Conservation (phyloP, 1,139 yeast genomes). For the Eremothecium gossypii region DNA sequence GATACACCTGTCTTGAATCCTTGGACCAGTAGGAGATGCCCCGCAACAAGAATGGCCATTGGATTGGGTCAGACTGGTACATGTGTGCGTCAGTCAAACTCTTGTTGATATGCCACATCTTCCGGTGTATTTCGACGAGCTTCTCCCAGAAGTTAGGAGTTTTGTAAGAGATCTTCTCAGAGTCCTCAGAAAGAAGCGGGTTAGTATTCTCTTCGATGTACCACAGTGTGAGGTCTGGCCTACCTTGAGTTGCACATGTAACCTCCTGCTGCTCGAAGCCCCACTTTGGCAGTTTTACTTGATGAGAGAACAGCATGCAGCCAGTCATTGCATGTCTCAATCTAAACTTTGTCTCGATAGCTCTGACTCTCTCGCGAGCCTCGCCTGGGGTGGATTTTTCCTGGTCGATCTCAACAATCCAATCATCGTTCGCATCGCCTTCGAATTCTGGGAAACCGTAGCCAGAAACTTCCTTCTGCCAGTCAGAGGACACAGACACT, state of each 20-base stretch:
- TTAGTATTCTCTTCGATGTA: conserved; percentile 73
- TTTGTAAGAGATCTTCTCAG: conserved; percentile 54
- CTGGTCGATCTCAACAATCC: conserved; percentile 76
- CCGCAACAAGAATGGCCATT: conserved; percentile 84
- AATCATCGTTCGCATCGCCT: conserved; percentile 96
- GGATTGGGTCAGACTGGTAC: conserved; percentile 79
- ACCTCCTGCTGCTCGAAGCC: conserved; percentile 97
- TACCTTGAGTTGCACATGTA: conserved; percentile 79
- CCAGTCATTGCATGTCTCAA: conserved; percentile 87
- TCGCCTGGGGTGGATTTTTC: conserved; percentile 45
- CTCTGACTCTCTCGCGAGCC: conserved; percentile 57
- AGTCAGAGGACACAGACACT: conserved; percentile 72
- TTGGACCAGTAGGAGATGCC: conserved; percentile 94
- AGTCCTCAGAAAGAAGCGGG: conserved; percentile 35
- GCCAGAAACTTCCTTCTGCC: conserved; percentile 91
- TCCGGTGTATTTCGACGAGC: conserved; percentile 66
- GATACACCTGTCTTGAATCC: conserved; percentile 68
- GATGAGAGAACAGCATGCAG: conserved; percentile 79
- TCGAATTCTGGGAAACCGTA: conserved; percentile 86
- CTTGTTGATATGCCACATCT: conserved; percentile 87
- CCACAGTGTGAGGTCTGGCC: conserved; percentile 70
- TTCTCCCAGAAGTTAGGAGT: conserved; percentile 58
- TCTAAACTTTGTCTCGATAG: conserved; percentile 77
- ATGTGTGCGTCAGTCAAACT: conserved; percentile 78
- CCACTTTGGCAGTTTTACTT: conserved; percentile 85